Base-by-base conservation (phyloP, 345 rosid genomes). In the Aquilaria sinensis region DNA sequence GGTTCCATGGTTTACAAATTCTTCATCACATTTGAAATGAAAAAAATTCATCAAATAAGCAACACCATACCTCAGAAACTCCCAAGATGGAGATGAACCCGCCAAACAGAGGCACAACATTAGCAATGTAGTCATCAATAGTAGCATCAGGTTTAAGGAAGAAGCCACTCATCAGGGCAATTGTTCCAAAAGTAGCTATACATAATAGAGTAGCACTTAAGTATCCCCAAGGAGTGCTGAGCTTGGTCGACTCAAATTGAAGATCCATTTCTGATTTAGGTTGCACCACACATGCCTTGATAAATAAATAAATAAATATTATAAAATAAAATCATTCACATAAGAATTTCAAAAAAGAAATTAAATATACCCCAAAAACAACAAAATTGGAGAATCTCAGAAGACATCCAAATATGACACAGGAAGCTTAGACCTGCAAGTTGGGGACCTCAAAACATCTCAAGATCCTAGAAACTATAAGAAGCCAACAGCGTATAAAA, bases 191-290 rank as follows among this genome's bases (percentile, higher is more conserved):
- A 66, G 96, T 92, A 8, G 96, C 60, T 34, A 89, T 96, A 57
- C 91, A 82, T 56, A 92, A 75, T 10, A 37, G 41, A 37, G 85
- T 59, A 37, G 96, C 80, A 32, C 83, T 80, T n/a, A 89, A 6
- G 56, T 92, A 92, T 30, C 98, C 98, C 89, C 77, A 89, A 32
- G 96, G 88, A 61, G 96, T 92, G 78, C 96, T 89, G 64, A 92
- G 74, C 71, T 80, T 81, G 56, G 90, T 82, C n/a, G 78, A 77
- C 62, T 92, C 96, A 53, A 85, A 92, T 53, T 92, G 83, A n/a
- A 92, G 90, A 58, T 92, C 96, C 30, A 89, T 89, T 30, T 92
- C 96, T 4, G 88, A 55, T 70, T 89, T 92, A 2, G 96, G 96
- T 76, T 89, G 96, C 80, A 92, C 98, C 66, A 84, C 86, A 69